These are phyloP conservation scores for Bruguiera gymnorhiza DNA, from an alignment of 345 rosid species.

Conservation along the genomic window DNA sequence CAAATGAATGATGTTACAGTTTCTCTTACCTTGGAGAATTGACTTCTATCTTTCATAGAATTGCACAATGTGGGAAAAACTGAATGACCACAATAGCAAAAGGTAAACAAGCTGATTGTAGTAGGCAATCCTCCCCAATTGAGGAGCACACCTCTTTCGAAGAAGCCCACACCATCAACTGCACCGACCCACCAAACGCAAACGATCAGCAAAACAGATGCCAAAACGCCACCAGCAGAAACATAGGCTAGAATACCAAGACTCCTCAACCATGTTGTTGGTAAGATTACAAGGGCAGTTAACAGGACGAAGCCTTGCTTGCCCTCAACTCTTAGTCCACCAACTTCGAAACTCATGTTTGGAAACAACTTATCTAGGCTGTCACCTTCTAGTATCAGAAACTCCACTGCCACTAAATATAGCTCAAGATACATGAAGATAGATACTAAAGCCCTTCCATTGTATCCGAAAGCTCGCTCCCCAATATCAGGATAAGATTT, in stretches of 20 bases:
- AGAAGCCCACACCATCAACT: conserved; percentile 53
- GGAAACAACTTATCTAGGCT: conserved; percentile 62
- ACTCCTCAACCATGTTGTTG: conserved; percentile 70
- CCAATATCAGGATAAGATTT: conserved; percentile 65
- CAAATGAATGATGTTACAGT: background rate
- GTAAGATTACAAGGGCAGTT: conserved; percentile 45
- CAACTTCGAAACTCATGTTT: conserved; percentile 29
- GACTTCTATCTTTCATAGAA: conserved; percentile 68
- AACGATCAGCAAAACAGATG: conserved; percentile 41
- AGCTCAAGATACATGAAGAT: conserved; percentile 55
- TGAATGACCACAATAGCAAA: conserved; percentile 65
- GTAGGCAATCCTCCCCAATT: conserved; percentile 54
- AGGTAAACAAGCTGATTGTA: conserved; percentile 46
- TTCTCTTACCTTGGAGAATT: conserved; percentile 51
- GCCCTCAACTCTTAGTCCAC: conserved; percentile 39
- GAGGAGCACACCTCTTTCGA: conserved; percentile 34
- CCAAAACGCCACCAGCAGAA: conserved; percentile 60
- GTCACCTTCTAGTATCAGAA: conserved; percentile 65
- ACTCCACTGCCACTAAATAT: conserved; percentile 61
- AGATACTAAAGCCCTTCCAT: conserved; percentile 53
- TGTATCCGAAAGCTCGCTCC: conserved; percentile 49
- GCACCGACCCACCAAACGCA: conserved; percentile 62
- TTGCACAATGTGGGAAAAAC: conserved; percentile 62
- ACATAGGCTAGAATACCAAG: conserved; percentile 56
- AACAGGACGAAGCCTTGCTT: conserved; percentile 55